A percentile compares a stretch with the other conserved stretches of the same genome.
Conservation (phyloP, 2,329 filamentous ascomycete species). For the Lachnellula arida region DNA sequence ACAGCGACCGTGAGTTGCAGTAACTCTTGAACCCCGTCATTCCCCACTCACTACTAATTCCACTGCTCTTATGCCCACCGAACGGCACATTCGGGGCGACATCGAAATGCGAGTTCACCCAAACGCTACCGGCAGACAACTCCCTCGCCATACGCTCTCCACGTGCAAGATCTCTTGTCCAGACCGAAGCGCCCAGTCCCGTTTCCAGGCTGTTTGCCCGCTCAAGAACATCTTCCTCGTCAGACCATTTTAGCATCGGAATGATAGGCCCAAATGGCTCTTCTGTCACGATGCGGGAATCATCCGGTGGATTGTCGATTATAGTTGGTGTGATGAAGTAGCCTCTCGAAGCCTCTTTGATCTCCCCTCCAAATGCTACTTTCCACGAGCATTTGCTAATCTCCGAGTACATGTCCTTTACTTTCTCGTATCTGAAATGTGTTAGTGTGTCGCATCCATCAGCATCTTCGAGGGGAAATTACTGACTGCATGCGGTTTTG, state of each 20-base stretch:
- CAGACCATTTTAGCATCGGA: constrained; percentile 55
- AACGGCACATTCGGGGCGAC: constrained; percentile 39
- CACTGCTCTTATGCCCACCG: constrained; percentile 31
- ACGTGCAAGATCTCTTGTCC: constrained; percentile 46
- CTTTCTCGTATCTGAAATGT: constrained; percentile 44
- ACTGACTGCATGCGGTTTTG: constrained; percentile 55
- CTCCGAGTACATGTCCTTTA: constrained; percentile 50
- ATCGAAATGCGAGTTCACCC: constrained; percentile 52
- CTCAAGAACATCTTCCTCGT: constrained; percentile 54
- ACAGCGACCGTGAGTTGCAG: not conserved
- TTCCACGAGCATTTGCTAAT: constrained; percentile 48
- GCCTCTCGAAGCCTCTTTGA: constrained; percentile 28
- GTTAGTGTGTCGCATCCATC: not conserved
- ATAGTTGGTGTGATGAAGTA: constrained; percentile 57
- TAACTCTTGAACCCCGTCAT: constrained; percentile 20
- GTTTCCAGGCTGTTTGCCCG: constrained; percentile 48
- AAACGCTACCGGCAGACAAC: constrained; percentile 54
- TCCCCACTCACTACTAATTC: constrained; percentile 31
- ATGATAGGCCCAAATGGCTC: constrained; percentile 61
- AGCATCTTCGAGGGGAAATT: not conserved
- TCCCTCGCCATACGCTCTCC: constrained; percentile 48
- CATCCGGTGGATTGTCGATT: constrained; percentile 51
- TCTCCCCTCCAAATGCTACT: constrained; percentile 42
- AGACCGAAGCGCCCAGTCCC: constrained; percentile 54
- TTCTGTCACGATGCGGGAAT: constrained; percentile 51